Evolutionary conservation across 83 land plant species (phyloP), one percentile per base, ranked within the genome.

Genomic region (Diphasiastrum complanatum): DNA sequence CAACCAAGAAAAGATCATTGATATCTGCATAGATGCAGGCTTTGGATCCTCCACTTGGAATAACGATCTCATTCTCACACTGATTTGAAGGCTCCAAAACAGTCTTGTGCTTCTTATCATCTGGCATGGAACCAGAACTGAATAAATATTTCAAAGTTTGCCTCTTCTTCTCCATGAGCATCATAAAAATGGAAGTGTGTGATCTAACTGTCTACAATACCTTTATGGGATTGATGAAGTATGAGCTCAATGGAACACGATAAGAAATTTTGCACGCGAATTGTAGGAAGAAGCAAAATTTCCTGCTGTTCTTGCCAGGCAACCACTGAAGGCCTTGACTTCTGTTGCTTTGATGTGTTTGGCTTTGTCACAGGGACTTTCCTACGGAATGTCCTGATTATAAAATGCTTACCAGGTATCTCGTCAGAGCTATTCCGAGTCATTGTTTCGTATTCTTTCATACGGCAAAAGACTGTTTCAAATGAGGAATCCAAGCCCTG

Each of bases 251-350:
- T 77, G 10, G 79, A 78, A 41, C 67, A 62, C 8, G 88, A 78
- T 45, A 91, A 64, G 37, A 79, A 64, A 75, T 91, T 91, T 37
- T 47, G 40, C 1, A 91, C 77, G 33, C 69, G 75, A 26, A 91
- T 54, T 23, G 97, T 87, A 16, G 97, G 97, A 40, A 85, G 75
- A 31, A 91, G 68, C 61, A 77, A 76, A 5, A 91, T 68, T 63
- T 91, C 90, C 65, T 78, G 83, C 62, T 87, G 95, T 69, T 82
- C 79, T 65, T 79, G 85, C 53, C 75, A 45, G 33, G 85, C 80
- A 67, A 76, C 65, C 19, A 72, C 68, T 28, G 71, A 41, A 52
- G 29, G 52, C 33, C 45, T 66, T 33, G 35, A 29, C 6, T 38
- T 48, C 35, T 14, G 57, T 40, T 65, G 33, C 12, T 69, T 65